Base-by-base conservation (phyloP, 2,329 filamentous ascomycete species). In the Penicillium sp. region DNA sequence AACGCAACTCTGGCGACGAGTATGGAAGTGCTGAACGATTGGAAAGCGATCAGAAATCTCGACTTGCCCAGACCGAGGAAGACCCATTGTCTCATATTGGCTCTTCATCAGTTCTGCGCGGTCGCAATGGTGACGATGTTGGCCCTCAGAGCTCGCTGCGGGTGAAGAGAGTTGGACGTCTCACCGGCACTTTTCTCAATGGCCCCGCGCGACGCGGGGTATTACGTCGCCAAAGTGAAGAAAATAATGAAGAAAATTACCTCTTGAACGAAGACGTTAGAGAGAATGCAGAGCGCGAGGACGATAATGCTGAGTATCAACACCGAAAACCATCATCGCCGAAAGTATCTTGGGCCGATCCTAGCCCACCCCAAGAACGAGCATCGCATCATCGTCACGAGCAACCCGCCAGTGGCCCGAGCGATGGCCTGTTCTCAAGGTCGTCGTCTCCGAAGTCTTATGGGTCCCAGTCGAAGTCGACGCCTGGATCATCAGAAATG, bases 161-260 rank as follows among this genome's bases (percentile, higher is more conserved):
- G 5, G 79, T 92, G 54, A 93, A 92, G 74, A 81, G 90, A 56
- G 84, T 91, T 13, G 88, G 87, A 14, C 90, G 90, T 71, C 80
- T 88, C 7, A 84, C 88, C 2, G 91, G 90, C 1, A 88, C 85
- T 55, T 92, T 93, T 61, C 77, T 94, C 19, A 91, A 89, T 62
- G 90, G 89, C 1, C 91, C 91, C 24, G 89, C 91, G 18, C 84
- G 91, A 51, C 82, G 91, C 62, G 91, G 90, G 23, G 83, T 89
- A 57, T 81, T 78, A 61, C 75, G 75, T 64, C 77, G 79, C 48
- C 78, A 81, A 64, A 89, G 87, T 63, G 87, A 89, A 58, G 87
- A 90, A 59, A 86, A 88, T 34, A 83, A 71, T 54, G 77, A 70
- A 61, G 72, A 62, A 29, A 56, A 63, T 46, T 66, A 66, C 39